Base-by-base conservation (phyloP, 441 rosid genomes). In the Pelargonium citronellum region DNA sequence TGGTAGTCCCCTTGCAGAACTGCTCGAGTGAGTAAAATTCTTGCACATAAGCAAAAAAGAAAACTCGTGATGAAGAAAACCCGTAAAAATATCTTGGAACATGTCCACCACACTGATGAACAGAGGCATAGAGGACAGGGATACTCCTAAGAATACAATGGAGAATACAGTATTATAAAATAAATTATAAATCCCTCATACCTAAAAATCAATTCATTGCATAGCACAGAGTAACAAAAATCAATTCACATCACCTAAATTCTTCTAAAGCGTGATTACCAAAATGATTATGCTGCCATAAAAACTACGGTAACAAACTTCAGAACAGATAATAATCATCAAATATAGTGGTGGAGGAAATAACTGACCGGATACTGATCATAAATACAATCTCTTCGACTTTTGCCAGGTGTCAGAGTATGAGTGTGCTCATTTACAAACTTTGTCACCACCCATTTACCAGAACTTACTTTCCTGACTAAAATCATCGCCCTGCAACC, bases 401-500 rank as follows among this genome's bases (percentile, higher is more conserved):
- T 90, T 73, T 87, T 91, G 22, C 98, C 98, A 15, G 99, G 98
- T 13, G 89, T 75, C 70, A 95, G 72, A 43, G 87, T 75, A 82
- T 95, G 99, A 67, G 91, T 82, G 71, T 95, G 99, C 79, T 95
- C 99, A 76, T 89, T 95, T 44, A 84, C 94, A 78, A 88, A 89
- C 81, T 91, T 95, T 3, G 96, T 91, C 30, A 95, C 86, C 1
- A 86, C 90, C 99, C 99, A 95, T 80, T 89, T 92, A 37, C 95
- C 97, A 9, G 97, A 86, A 67, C 81, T 82, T 17, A 87, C 89
- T 86, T 91, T 95, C 72, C 98, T 87, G 80, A 92, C 97, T 80
- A 92, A 83, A 70, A 95, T 81, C 99, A 95, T 95, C 30, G 98
- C 99, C 85, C 95, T 85, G 83, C 99, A 95, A 39, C 99, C 99